Evolutionary conservation across 2,329 filamentous ascomycete species (phyloP), one percentile per base, ranked within the genome.

Genomic region (Trichoderma simmonsii): DNA sequence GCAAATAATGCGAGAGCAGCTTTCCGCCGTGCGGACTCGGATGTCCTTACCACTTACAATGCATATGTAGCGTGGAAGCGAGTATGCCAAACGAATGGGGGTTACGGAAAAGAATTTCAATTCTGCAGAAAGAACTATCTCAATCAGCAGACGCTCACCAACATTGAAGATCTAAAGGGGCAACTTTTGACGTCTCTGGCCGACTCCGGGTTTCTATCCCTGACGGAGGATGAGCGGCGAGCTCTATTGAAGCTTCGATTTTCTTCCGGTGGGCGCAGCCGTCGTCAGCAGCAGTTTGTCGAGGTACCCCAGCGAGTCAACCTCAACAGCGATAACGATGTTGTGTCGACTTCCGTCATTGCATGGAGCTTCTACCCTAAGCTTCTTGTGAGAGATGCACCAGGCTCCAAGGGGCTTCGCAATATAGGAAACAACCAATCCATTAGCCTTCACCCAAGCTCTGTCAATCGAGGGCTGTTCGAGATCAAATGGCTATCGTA

Each of bases 281-380:
- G 89, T 43, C 86, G 90, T 28, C 89, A 93, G 68, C 88, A 91
- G 68, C 86, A 87, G 26, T 98, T 98, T 80, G 97, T 97, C 78
- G 88, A 90, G n/a, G 86, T 97, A 1, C 95, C 95, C 0, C 86
- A 90, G 59, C 86, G 91, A 12, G 91, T 93, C 75, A 91, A 95
- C 77, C 81, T 86, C 34, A 92, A 96, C 78, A 94, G 92, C 74
- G 88, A 91, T 70, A 95, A 97, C 74, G 95, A 99, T 75, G 77
- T 91, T 1, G 86, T 98, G 28, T 87, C 94, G 6, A 89, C 91
- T 73, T 92, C 94, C 0, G 92, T 98, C 56, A 92, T 98, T 76
- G 93, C 94, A 0, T 97, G 93, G 89, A 95, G 93, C 67, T 97
- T 99, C 83, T 98, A 99, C 78, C 96, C 96, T 1, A 98, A 97